phyloP scores from a whole-genome alignment of 805 yeast species.

The Candida parachauliodes region DNA sequence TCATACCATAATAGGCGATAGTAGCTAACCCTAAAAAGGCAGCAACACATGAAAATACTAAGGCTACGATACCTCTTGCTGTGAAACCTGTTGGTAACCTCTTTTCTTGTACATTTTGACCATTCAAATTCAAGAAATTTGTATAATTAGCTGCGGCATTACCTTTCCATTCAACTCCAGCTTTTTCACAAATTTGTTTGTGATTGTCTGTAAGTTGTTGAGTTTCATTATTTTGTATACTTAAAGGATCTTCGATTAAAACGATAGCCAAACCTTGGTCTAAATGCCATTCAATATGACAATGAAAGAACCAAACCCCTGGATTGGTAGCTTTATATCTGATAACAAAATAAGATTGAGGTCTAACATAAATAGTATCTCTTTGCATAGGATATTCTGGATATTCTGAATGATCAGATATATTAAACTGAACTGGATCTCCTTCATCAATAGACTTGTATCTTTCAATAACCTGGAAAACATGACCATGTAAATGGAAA shows the following conservation, averaged over 20 bases:
- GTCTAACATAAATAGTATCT: conserved; percentile 67
- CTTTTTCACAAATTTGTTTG: conserved; percentile 55
- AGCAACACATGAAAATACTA: conserved; percentile 83
- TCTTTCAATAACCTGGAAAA: conserved; percentile 58
- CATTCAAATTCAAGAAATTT: conserved; percentile 62
- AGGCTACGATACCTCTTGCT: conserved; percentile 89
- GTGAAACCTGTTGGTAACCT: conserved; percentile 89
- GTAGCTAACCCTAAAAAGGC: conserved; percentile 78
- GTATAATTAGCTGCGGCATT: conserved; percentile 88
- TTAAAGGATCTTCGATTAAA: conserved; percentile 66
- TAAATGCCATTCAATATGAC: conserved; percentile 85
- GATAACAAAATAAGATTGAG: conserved; percentile 66
- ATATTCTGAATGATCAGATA: conserved; percentile 33
- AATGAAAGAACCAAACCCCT: conserved; percentile 93
- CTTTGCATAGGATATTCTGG: conserved; percentile 63
- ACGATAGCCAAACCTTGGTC: conserved; percentile 76
- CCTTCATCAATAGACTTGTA: conserved; percentile 51
- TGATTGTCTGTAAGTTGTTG: conserved; percentile 65
- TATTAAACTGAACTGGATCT: conserved; percentile 47
- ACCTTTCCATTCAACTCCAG: conserved; percentile 55
- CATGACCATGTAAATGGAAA: conserved; percentile 76
- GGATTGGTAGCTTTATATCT: conserved; percentile 84
- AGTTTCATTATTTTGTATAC: conserved; percentile 31
- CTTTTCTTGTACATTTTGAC: conserved; percentile 67
- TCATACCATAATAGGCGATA: conserved; percentile 79